Base-by-base conservation (phyloP, 768 basidiomycete species). In the Panaeolus papilionaceus region DNA sequence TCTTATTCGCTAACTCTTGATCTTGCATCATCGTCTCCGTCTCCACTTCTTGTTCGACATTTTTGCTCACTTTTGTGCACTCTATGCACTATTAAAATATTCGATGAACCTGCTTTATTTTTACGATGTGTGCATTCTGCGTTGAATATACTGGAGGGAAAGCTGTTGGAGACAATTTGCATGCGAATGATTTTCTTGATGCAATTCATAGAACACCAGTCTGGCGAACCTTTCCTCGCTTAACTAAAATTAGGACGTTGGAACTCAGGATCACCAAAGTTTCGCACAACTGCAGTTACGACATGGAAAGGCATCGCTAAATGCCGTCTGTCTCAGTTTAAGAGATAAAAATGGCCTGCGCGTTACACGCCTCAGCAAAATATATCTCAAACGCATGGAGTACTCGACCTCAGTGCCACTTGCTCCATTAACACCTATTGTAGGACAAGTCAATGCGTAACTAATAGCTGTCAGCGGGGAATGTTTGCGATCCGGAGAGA, bases 141-240 rank as follows among this genome's bases (percentile, higher is more conserved):
- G 23, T 23, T 51, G 47, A 12, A 9, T 12, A 51, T 51, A 6
- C 11, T 51, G 47, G 47, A 51, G 47, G 18, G 47, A 51, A 51
- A 51, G 47, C 47, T 12, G 26, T 26, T 51, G 47, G 47, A 51
- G 23, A 51, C 47, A 51, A 51, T 26, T 51, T 51, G 47, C 47
- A 51, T 51, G 47, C 47, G 47, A 51, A 51, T 51, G 47, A 51
- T 51, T 51, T 9, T 51, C 47, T 51, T 12, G 3, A 26, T 51
- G 26, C 6, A 51, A 51, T 51, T 26, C 47, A 9, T 51, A 51
- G 47, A 51, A 51, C n/a, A 9, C 14, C 20, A 9, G 42, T 14
- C 42, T 11, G 23, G 47, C 3, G 47, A 51, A 51, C 26, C n/a
- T 51, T 51, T 51, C 47, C 23, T 51, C 47, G 47, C 47, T 51